Conservation (phyloP, 805 yeast species). For the Wickerhamiella siamensis region DNA sequence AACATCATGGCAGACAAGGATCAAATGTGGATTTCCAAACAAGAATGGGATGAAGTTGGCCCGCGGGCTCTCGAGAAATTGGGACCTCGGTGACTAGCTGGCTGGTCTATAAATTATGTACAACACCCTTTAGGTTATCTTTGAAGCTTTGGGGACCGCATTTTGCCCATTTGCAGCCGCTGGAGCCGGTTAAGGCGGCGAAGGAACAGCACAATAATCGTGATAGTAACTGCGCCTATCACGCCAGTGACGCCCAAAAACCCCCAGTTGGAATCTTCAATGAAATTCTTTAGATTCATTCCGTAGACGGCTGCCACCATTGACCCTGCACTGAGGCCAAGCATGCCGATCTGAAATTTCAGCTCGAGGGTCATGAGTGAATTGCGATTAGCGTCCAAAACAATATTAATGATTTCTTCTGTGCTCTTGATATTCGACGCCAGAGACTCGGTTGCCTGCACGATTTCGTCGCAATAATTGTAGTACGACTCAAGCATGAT, state of each 20-base stretch:
- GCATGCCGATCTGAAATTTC: slow-evolving; percentile 65
- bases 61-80: slow-evolving; percentile 69
- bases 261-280: slow-evolving; percentile 70
- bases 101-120: background rate
- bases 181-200: slow-evolving; percentile 50
- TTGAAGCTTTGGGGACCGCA: slow-evolving; percentile 22
- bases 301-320: slow-evolving; percentile 83
- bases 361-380: slow-evolving; percentile 80
- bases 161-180: slow-evolving; percentile 46
- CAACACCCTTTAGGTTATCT: background rate
- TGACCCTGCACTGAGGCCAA: slow-evolving; percentile 68
- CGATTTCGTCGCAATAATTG: slow-evolving; percentile 84
- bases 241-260: slow-evolving; percentile 36
- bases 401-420: slow-evolving; percentile 87
- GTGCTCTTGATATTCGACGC: slow-evolving; percentile 78
- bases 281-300: slow-evolving; percentile 86
- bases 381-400: slow-evolving; percentile 86
- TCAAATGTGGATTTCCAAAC: slow-evolving; percentile 93
- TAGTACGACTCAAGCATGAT: slow-evolving; percentile 81
- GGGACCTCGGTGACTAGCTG: slow-evolving; percentile 44
- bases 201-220: slow-evolving; percentile 40
- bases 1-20: slow-evolving; percentile 97
- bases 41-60: slow-evolving; percentile 97
- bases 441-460: slow-evolving; percentile 69
- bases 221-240: slow-evolving; percentile 31